A percentile compares a stretch with the other conserved stretches of the same genome.
These are phyloP conservation scores for Boletus tylopilopsis DNA, from an alignment of 768 basidiomycete species.

Conservation along the genomic window DNA sequence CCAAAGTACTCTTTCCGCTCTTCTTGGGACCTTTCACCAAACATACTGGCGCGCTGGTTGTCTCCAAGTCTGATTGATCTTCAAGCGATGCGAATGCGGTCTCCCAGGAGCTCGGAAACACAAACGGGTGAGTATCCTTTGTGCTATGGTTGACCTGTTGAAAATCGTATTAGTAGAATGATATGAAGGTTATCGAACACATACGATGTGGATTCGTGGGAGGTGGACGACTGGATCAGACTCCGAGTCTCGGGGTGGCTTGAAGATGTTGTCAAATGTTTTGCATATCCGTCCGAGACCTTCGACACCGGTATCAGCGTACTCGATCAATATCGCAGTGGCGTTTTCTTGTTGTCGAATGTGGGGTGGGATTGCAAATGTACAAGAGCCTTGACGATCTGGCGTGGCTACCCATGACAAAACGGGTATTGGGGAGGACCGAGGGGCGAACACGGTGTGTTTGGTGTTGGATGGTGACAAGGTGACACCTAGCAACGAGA, in stretches of 20 bases:
- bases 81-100: conserved; percentile 20
- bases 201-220: conserved; percentile 47
- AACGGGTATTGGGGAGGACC: conserved; percentile 72
- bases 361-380: conserved; percentile 9
- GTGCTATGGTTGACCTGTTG: conserved; percentile 24
- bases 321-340: conserved; percentile 54
- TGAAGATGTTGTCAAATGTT: conserved; percentile 61
- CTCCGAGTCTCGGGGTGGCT: conserved; percentile 37
- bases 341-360: conserved; percentile 15
- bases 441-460: conserved; percentile 69
- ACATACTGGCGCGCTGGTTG: conserved; percentile 37
- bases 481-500: conserved; percentile 56
- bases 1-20: conserved; percentile 88
- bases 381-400: conserved; percentile 9
- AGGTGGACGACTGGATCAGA: conserved; percentile 40
- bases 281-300: conserved; percentile 61
- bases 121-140: conserved; percentile 33
- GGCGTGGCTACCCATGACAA: conserved; percentile 31
- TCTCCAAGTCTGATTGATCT: conserved; percentile 4
- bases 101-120: conserved; percentile 36
- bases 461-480: conserved; percentile 37
- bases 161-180: conserved; percentile 15
- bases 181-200: conserved; percentile 10
- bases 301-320: conserved; percentile 57
- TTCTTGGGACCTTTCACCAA: conserved; percentile 85